Evolutionary conservation across 202 grass and related monocot species (phyloP).

Genomic region (Hordeum pubiflorum): DNA sequence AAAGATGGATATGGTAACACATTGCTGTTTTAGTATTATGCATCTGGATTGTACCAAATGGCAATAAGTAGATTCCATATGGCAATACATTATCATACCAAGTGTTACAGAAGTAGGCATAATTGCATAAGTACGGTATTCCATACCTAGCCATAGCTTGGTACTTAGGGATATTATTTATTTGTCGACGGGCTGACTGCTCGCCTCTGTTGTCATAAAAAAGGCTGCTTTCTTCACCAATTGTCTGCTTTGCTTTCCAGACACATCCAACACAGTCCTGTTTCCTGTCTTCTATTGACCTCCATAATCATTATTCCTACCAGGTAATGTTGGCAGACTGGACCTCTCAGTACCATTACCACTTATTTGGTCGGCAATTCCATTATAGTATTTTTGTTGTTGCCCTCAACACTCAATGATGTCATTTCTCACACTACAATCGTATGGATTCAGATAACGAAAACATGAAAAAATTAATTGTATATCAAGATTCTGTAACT

Average conservation of each 20-base stretch:
- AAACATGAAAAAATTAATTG: slow-evolving; percentile 6
- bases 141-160: background rate
- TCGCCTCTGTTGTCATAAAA: background rate
- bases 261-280: slow-evolving; percentile 98
- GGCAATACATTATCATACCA: background rate
- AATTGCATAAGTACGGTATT: background rate
- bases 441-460: background rate
- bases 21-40: background rate
- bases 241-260: slow-evolving; percentile 41
- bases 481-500: background rate
- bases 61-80: background rate
- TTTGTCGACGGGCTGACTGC: background rate
- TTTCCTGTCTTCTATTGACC: slow-evolving; percentile 98
- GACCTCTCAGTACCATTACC: slow-evolving; percentile 18
- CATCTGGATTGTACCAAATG: background rate
- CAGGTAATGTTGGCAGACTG: slow-evolving; percentile 58
- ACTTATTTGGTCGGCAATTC: slow-evolving; percentile 6
- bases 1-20: background rate
- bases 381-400: background rate
- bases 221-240: background rate
- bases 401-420: background rate
- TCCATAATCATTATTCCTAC: slow-evolving; percentile 97
- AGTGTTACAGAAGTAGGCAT: background rate
- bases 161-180: background rate
- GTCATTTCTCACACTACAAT: slow-evolving; percentile 17